Evolutionary conservation across 805 yeast genomes (phyloP), one percentile per base, ranked within the genome.

Genomic region (Suhomyces kilbournensis): DNA sequence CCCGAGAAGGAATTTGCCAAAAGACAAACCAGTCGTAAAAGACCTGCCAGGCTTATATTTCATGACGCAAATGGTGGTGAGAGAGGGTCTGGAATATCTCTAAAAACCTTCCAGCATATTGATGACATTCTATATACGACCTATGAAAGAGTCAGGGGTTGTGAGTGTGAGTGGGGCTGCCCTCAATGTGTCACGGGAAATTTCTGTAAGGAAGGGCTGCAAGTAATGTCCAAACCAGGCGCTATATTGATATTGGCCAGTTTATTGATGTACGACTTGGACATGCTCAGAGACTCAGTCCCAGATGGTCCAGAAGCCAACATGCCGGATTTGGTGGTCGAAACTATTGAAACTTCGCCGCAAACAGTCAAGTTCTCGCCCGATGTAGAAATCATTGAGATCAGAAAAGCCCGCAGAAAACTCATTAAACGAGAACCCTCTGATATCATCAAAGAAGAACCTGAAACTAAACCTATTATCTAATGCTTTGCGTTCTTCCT

Each of bases 1-100:
- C 97, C 99, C 0, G 96, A 91, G 58, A 94, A 94, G 61, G 99
- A 94, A 64, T 89, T 93, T 75, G 89, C 97, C 1, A 78, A 79
- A 47, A 70, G 90, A 26, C 88, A 88, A 62, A 79, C 93, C 0
- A 68, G 69, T 15, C 72, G 99, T 40, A 81, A 80, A 52, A 72
- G 99, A 42, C 98, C 98, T 0, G 96, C 96, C 0, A 74, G 99
- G 50, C 71, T 94, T 47, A 83, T 92, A 1, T 88, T 94, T 59
- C 84, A 84, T 63, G 98, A 94, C 66, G 78, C 90, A 1, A 83
- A 85, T 61, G 97, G 96, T 9, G 96, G 96, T 1, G 77, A 77
- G 51, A 73, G 76, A 44, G 97, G 97, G 0, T 81, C 90, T 0
- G 98, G 98, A 0, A 72, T 93, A 44, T 80, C 90, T 1, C 77